Percentiles rank a stretch among this genome's conserved stretches.
phyloP scores from a whole-genome alignment of 2,329 filamentous ascomycete species.

The Aspergillus piperis region DNA sequence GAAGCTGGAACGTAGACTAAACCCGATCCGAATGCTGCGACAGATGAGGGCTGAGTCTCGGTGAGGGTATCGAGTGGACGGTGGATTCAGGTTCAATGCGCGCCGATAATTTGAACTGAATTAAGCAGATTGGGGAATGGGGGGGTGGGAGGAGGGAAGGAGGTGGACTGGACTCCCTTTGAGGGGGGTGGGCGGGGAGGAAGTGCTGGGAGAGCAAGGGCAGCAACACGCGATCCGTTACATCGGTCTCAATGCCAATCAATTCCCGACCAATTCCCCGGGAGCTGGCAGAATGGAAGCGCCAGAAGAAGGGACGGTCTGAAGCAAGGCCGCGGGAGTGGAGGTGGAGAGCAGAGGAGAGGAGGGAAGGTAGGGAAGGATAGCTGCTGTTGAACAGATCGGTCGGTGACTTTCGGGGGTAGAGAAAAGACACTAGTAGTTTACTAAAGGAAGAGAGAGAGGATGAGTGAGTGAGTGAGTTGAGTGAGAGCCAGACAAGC shows the following conservation, averaged over 20 bases:
- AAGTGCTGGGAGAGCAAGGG: conserved; percentile 24
- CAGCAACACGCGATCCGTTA: conserved; percentile 27
- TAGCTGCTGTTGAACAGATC: not conserved
- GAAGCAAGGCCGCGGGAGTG: not conserved
- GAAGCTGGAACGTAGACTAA: not conserved
- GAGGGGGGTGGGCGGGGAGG: conserved; percentile 17
- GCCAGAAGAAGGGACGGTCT: not conserved
- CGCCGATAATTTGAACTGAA: not conserved
- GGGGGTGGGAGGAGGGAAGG: not conserved
- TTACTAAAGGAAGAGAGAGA: not conserved
- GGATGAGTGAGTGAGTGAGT: not conserved
- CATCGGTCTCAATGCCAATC: conserved; percentile 25
- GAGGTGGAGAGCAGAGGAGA: not conserved
- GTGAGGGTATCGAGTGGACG: not conserved
- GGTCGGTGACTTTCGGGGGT: not conserved
- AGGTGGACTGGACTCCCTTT: conserved; percentile 16
- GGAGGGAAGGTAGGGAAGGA: not conserved
- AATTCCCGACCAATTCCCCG: conserved; percentile 17
- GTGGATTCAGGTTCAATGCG: not conserved
- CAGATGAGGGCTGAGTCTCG: not conserved
- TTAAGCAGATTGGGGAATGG: not conserved
- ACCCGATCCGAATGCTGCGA: conserved; percentile 3
- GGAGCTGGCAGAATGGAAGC: conserved; percentile 5
- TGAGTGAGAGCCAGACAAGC: not conserved
- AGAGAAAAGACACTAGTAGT: not conserved